These are phyloP conservation scores for Globisporangium orthogonon DNA, from an alignment of 352 stramenopile genomes.

Conservation along the genomic window DNA sequence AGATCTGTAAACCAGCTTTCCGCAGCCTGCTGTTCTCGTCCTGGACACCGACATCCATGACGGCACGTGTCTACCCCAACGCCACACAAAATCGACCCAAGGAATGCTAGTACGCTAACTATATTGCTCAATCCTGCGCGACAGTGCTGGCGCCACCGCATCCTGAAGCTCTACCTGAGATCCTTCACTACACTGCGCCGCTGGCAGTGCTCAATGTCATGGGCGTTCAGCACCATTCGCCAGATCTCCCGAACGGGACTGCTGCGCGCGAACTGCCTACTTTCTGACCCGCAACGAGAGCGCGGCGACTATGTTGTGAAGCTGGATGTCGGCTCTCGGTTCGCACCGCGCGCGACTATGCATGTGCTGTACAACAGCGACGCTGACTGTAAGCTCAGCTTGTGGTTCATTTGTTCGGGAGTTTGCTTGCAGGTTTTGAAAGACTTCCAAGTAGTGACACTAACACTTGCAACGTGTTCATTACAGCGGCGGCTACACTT, in stretches of 20 bases:
- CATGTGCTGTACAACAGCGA: conserved; percentile 63
- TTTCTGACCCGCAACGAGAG: conserved; percentile 26
- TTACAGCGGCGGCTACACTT: conserved; percentile 45
- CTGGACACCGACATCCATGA: conserved; percentile 28
- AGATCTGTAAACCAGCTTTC: conserved; percentile 38
- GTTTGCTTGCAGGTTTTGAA: neutral
- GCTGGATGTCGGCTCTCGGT: conserved; percentile 50
- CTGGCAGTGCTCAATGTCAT: conserved; percentile 18
- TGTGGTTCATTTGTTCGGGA: neutral
- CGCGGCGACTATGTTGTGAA: conserved; percentile 62
- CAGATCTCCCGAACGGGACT: conserved; percentile 37
- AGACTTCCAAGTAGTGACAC: too few relatives aligned
- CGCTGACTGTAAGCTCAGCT: conserved; percentile 38
- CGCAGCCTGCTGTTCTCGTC: conserved; percentile 40
- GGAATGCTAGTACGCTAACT: too few relatives aligned
- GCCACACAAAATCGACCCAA: too few relatives aligned
- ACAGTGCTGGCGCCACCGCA: conserved; percentile 39
- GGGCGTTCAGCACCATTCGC: conserved; percentile 25
- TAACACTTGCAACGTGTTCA: neutral
- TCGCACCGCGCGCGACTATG: conserved; percentile 39
- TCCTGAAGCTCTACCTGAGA: conserved; percentile 23
- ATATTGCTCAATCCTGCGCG: neutral
- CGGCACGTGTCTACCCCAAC: conserved; percentile 18
- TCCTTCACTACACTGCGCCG: conserved; percentile 32
- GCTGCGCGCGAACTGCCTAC: conserved; percentile 32